A percentile compares a stretch with the other conserved stretches of the same genome.
phyloP scores from a whole-genome alignment of 768 basidiomycete species.

The Coprinopsis marcescibilis region DNA sequence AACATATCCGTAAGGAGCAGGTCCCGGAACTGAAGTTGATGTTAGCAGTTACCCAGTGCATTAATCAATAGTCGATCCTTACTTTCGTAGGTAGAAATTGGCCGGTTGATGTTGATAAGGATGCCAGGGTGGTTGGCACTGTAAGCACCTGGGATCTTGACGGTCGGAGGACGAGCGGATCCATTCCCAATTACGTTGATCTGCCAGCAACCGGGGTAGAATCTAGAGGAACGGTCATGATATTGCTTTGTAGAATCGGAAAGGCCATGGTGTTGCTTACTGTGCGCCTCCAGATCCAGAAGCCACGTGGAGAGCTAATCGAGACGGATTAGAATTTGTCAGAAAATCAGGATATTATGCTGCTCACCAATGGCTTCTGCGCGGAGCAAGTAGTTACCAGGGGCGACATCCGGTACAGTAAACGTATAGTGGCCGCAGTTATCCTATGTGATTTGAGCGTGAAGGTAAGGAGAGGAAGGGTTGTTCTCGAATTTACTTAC shows the following conservation, averaged over 20 bases:
- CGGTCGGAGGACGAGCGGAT: conserved; percentile 30
- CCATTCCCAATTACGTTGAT: conserved; percentile 29
- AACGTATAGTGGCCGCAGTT: conserved; percentile 53
- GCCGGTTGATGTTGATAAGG: conserved; percentile 43
- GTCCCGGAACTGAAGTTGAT: conserved; percentile 36
- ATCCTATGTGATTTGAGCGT: conserved; percentile 28
- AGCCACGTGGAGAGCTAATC: conserved; percentile 35
- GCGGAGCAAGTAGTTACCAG: conserved; percentile 40
- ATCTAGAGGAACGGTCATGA: background rate
- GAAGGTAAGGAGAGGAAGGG: conserved; percentile 18
- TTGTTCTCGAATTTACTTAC: conserved; percentile 18
- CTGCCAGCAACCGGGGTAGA: conserved; percentile 42
- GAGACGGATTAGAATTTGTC: no score
- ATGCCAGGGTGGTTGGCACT: conserved; percentile 32
- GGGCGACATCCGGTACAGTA: conserved; percentile 38
- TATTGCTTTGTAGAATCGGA: background rate
- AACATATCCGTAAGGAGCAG: conserved; percentile 35
- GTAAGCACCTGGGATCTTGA: conserved; percentile 41
- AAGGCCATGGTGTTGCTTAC: conserved; percentile 21
- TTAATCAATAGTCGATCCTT: conserved; percentile 10
- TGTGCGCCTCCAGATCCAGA: conserved; percentile 32
- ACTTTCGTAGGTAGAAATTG: conserved; percentile 35
- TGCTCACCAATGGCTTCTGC: conserved; percentile 26
- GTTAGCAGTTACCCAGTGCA: background rate
- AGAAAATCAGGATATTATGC: conserved; percentile 23